These are phyloP conservation scores for Alternaria gaisen DNA, from an alignment of 2,329 filamentous ascomycete genomes.

Conservation along the genomic window DNA sequence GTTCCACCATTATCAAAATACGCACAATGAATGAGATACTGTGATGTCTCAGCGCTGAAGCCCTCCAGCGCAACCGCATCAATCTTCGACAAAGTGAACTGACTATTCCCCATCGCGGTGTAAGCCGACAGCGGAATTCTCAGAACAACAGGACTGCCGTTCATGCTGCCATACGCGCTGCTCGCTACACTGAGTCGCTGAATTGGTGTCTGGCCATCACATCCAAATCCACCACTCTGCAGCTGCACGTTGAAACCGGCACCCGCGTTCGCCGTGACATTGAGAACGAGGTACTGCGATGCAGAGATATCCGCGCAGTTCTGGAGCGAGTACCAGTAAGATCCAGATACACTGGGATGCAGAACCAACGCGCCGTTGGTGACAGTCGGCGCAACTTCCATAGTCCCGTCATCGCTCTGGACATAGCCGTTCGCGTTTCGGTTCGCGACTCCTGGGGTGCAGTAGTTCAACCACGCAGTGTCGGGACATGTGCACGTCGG, in stretches of 20 bases:
- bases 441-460: not conserved
- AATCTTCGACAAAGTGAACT: conserved; percentile 9
- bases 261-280: conserved; percentile 11
- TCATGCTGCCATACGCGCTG: conserved; percentile 8
- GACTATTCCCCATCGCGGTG: conserved; percentile 1
- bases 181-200: conserved; percentile 11
- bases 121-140: conserved; percentile 12
- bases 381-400: conserved; percentile 6
- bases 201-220: conserved; percentile 2
- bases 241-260: conserved; percentile 16
- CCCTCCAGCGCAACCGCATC: conserved; percentile 14
- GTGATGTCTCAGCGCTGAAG: conserved; percentile 4
- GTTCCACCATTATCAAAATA: conserved; percentile 7
- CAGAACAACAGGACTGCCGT: conserved; percentile 8
- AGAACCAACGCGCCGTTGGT: conserved; percentile 8
- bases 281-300: conserved; percentile 3
- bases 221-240: conserved; percentile 10
- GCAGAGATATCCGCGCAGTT: conserved; percentile 10
- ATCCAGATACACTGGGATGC: conserved; percentile 11
- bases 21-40: conserved; percentile 13
- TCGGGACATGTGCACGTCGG: conserved; percentile 6
- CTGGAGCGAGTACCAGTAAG: conserved; percentile 19
- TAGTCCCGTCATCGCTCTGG: conserved; percentile 18
- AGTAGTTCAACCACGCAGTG: conserved; percentile 18
- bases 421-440: conserved; percentile 9